Evolutionary conservation across 164 flowering plant species (phyloP), one percentile per base, ranked within the genome.

Genomic region (Stephania japonica): DNA sequence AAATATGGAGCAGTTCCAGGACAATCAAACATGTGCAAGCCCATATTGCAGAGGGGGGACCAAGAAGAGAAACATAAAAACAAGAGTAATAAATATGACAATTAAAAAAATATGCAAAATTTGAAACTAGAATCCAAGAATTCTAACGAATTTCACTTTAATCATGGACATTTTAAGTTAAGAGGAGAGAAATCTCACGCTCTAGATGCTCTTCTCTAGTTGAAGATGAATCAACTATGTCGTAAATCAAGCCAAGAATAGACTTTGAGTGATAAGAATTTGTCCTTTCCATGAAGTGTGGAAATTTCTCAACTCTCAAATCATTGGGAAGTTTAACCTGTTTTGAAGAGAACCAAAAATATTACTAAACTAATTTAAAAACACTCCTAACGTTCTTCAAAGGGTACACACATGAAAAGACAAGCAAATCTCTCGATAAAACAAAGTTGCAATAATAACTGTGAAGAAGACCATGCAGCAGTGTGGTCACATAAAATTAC

Each of bases 181-280:
- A 44, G 14, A 2, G 50, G 50, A 44, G 50, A 44, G 9, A 75
- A 43, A 10, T 59, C 70, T 74, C 69, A 88, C 92, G 90, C 73
- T 59, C 68, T 2, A 26, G 24, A 16, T 68, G 61, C 9, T 0
- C 42, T 25, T 49, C 75, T 13, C 71, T 78, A 13, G 11, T 25
- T 65, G 78, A 68, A 75, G 73, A 82, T 16, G 75, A 64, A 9
- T 67, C 70, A 23, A 84, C 90, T 66, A 19, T 44, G 68, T 94
- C 92, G 73, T 81, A 90, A 42, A 94, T 89, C 76, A 32, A 8
- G 49, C 99, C 99, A 71, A 94, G 67, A 69, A 94, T 72, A 23
- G 99, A 94, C 1, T 68, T 77, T 16, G 99, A 94, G 18, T 11
- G 65, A 64, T 72, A 85, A 14, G 72, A 49, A 24, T 76, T 74